These are phyloP conservation scores for Penicillium cosmopolitanum DNA, from an alignment of 495 filamentous ascomycete species.

Conservation along the genomic window DNA sequence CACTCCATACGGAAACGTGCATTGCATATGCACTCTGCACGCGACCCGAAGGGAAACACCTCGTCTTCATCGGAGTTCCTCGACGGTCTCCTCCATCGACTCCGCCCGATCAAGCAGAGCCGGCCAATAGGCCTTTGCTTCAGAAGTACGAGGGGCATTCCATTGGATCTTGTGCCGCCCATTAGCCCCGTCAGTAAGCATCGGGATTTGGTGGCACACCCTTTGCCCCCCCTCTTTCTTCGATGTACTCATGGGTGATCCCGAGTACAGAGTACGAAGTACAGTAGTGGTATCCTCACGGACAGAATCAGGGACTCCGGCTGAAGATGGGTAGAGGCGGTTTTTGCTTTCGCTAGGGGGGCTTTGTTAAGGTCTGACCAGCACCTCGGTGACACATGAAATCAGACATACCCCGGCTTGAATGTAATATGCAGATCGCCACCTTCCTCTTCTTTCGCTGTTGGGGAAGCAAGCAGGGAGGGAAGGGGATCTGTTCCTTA, in stretches of 20 bases:
- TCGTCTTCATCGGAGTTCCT: slow-evolving; percentile 8
- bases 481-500: not conserved
- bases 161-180: not conserved
- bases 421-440: slow-evolving; percentile 8
- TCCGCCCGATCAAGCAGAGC: slow-evolving; percentile 7
- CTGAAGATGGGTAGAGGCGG: slow-evolving; percentile 20
- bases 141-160: slow-evolving; percentile 19
- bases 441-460: slow-evolving; percentile 1
- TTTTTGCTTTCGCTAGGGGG: not conserved
- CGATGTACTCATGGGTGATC: not conserved
- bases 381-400: slow-evolving; percentile 26
- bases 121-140: slow-evolving; percentile 8
- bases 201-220: slow-evolving; percentile 20
- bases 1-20: slow-evolving; percentile 30
- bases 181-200: slow-evolving; percentile 11
- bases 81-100: slow-evolving; percentile 1
- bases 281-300: not conserved
- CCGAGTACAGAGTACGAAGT: not conserved
- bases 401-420: slow-evolving; percentile 8
- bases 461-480: not conserved
- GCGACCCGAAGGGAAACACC: slow-evolving; percentile 23
- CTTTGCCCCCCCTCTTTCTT: not conserved
- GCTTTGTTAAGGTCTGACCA: slow-evolving; percentile 7
- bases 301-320: slow-evolving; percentile 4
- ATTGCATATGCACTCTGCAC: slow-evolving; percentile 34